These are phyloP conservation scores for Candida oleophila DNA, from an alignment of 805 yeast genomes.

Conservation along the genomic window DNA sequence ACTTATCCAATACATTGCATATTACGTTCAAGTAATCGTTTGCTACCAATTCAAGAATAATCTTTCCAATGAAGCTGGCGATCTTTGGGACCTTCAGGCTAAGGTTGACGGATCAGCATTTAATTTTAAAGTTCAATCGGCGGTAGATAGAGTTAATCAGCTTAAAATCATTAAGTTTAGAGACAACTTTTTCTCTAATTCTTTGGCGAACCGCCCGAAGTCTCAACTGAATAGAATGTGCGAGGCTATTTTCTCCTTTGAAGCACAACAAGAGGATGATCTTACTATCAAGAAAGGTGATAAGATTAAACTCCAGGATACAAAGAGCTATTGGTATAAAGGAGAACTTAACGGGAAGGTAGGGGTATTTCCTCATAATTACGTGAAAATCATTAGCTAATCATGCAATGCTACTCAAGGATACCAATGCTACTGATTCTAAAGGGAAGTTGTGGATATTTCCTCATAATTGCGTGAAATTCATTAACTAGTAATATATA, in stretches of 20 bases:
- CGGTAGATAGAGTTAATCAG: conserved; percentile 13
- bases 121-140: conserved; percentile 7
- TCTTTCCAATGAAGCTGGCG: conserved; percentile 11
- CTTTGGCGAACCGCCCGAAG: not conserved
- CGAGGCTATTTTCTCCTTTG: conserved; percentile 40
- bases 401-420: no score
- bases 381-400: conserved; percentile 22
- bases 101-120: conserved; percentile 4
- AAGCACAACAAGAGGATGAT: conserved; percentile 39
- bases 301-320: conserved; percentile 34
- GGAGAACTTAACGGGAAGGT: conserved; percentile 25
- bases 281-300: conserved; percentile 45
- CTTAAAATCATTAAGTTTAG: conserved; percentile 24
- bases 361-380: conserved; percentile 30
- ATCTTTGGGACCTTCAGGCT: not conserved
- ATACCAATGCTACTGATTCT: conserved; percentile 28
- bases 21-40: conserved; percentile 36
- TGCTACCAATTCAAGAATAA: conserved; percentile 27
- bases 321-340: conserved; percentile 35
- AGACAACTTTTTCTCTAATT: conserved; percentile 16
- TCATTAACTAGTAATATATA: not conserved
- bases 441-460: conserved; percentile 22
- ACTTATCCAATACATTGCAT: conserved; percentile 31
- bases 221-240: conserved; percentile 15
- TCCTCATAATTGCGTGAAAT: conserved; percentile 28